A percentile compares a stretch with the other conserved stretches of the same genome.
Evolutionary conservation across 2,329 filamentous ascomycete genomes (phyloP).

Genomic region (Coleophoma cylindrospora): DNA sequence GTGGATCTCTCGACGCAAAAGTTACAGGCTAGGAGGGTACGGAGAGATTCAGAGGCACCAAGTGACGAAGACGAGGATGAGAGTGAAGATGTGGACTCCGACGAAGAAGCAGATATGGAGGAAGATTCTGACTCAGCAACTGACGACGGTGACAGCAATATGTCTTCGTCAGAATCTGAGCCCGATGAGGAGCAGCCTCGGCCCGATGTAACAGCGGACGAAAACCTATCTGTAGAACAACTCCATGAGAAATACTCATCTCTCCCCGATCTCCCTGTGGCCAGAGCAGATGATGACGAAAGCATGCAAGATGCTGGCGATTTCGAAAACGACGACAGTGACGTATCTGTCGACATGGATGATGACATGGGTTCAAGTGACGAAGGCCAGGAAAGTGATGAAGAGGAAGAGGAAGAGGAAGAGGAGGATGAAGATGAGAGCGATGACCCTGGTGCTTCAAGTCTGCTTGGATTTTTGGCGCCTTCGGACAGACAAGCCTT

Average conservation of each 20-base stretch:
- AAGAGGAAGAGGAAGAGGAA: slow-evolving; percentile 34
- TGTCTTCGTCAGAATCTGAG: slow-evolving; percentile 60
- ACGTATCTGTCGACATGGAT: slow-evolving; percentile 66
- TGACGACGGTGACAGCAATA: slow-evolving; percentile 45
- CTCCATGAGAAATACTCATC: slow-evolving; percentile 64
- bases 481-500: slow-evolving; percentile 28
- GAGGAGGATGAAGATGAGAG: slow-evolving; percentile 27
- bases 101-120: slow-evolving; percentile 39
- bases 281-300: slow-evolving; percentile 23
- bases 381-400: slow-evolving; percentile 37
- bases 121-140: slow-evolving; percentile 29
- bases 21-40: slow-evolving; percentile 54
- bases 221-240: slow-evolving; percentile 64
- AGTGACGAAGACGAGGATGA: slow-evolving; percentile 34
- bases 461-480: slow-evolving; percentile 25
- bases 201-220: slow-evolving; percentile 49
- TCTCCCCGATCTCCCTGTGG: slow-evolving; percentile 39
- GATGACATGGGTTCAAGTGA: slow-evolving; percentile 59
- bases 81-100: slow-evolving; percentile 30
- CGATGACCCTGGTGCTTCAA: slow-evolving; percentile 38
- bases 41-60: slow-evolving; percentile 44
- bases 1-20: slow-evolving; percentile 68
- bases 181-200: slow-evolving; percentile 41
- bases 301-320: slow-evolving; percentile 21
- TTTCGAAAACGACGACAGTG: slow-evolving; percentile 41